Evolutionary conservation across 169 alveolate species (phyloP).

Genomic region (Plasmodium malariae): DNA sequence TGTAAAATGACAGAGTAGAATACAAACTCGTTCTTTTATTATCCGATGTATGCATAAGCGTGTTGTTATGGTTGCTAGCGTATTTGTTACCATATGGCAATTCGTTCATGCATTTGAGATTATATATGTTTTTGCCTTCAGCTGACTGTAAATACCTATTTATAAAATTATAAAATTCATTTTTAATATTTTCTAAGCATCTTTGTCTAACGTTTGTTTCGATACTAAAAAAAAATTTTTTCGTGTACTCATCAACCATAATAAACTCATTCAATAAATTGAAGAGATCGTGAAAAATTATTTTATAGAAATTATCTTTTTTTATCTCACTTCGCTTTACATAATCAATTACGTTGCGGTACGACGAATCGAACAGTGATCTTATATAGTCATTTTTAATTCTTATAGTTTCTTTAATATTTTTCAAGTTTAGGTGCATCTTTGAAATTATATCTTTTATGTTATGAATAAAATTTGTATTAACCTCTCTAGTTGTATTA

Average conservation of each 20-base stretch:
- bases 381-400: conserved; percentile 40
- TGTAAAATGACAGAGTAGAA: background rate
- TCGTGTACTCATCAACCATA: conserved; percentile 72
- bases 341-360: conserved; percentile 10
- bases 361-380: conserved; percentile 26
- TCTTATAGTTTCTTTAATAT: conserved; percentile 33
- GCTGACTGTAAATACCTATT: conserved; percentile 29
- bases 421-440: conserved; percentile 39
- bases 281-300: conserved; percentile 57
- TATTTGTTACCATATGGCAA: background rate
- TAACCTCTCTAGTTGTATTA: conserved; percentile 16
- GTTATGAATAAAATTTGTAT: conserved; percentile 21
- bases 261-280: conserved; percentile 62
- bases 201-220: conserved; percentile 57
- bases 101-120: background rate
- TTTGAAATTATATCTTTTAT: conserved; percentile 48
- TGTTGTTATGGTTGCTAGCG: background rate
- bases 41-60: background rate
- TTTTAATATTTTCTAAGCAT: conserved; percentile 65
- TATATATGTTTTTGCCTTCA: conserved; percentile 16
- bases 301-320: conserved; percentile 55
- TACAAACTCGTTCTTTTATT: background rate
- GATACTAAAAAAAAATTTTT: conserved; percentile 49
- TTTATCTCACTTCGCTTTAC: conserved; percentile 30
- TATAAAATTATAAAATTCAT: conserved; percentile 59